Percentiles rank a stretch among this genome's conserved stretches.
phyloP scores from a whole-genome alignment of 768 basidiomycete genomes.

The Suillus plorans region DNA sequence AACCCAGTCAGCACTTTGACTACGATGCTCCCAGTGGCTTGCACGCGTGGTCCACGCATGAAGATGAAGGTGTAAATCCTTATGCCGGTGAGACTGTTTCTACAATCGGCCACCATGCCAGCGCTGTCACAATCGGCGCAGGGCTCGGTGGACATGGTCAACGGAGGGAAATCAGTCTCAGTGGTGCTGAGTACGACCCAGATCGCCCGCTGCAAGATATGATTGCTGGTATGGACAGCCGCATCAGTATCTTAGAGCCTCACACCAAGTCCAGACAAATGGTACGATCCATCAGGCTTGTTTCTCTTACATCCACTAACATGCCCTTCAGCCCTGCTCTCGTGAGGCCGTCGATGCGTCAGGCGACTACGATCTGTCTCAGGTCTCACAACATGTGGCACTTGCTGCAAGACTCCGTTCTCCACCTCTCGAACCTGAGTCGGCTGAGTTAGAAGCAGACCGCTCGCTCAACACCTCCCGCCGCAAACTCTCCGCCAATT shows the following conservation, averaged over 20 bases:
- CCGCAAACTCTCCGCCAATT: constrained; percentile 68
- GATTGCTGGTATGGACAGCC: constrained; percentile 58
- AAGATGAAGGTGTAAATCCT: constrained; percentile 66
- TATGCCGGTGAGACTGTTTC: constrained; percentile 73
- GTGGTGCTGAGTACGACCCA: constrained; percentile 84
- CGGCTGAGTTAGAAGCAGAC: constrained; percentile 51
- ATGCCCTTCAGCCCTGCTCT: constrained; percentile 32
- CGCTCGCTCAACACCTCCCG: constrained; percentile 44
- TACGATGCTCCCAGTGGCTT: constrained; percentile 48
- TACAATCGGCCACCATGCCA: constrained; percentile 88
- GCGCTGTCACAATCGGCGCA: constrained; percentile 81
- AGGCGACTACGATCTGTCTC: constrained; percentile 58
- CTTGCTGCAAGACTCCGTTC: constrained; percentile 46
- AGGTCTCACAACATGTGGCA: constrained; percentile 49
- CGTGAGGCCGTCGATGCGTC: constrained; percentile 62
- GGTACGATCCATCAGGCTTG: constrained; percentile 33
- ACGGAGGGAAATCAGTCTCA: constrained; percentile 58
- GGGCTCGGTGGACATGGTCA: constrained; percentile 60
- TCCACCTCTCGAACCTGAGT: constrained; percentile 44
- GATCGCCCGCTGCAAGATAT: constrained; percentile 76
- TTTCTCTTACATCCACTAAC: constrained; percentile 4
- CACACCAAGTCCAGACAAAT: constrained; percentile 48
- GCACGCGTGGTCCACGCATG: constrained; percentile 61
- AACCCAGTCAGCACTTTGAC: constrained; percentile 56
- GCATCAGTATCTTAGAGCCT: constrained; percentile 55